These are phyloP conservation scores for Taphrina sp. DNA, from an alignment of 1,139 yeast species.

Conservation along the genomic window DNA sequence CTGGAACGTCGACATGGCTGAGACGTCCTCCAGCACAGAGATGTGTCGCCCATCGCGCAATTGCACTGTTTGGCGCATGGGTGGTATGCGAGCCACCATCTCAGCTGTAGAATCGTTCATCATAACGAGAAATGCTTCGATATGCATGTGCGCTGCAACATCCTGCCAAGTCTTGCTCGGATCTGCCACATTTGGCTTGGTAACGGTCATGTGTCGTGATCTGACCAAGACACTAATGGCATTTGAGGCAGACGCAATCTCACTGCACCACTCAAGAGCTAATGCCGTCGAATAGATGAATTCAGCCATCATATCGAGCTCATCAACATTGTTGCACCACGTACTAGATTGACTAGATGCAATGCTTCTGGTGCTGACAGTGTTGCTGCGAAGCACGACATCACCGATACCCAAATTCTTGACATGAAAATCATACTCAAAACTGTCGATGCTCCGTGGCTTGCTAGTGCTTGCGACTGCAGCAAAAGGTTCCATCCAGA, in stretches of 20 bases:
- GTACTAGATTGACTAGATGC: too few relatives aligned
- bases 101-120: not conserved
- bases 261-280: not conserved
- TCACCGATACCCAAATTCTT: too few relatives aligned
- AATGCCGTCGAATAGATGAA: conserved; percentile 15
- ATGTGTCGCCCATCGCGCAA: not conserved
- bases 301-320: conserved; percentile 35
- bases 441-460: too few relatives aligned
- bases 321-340: conserved; percentile 15
- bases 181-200: not conserved
- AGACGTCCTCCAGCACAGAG: not conserved
- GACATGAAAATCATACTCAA: too few relatives aligned
- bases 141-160: not conserved
- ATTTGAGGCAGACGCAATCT: too few relatives aligned
- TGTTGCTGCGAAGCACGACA: too few relatives aligned
- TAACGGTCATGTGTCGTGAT: not conserved
- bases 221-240: too few relatives aligned
- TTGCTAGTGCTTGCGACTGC: too few relatives aligned
- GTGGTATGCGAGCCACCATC: not conserved
- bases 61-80: not conserved
- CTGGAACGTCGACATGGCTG: not conserved
- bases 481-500: too few relatives aligned
- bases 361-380: too few relatives aligned
- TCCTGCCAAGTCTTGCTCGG: not conserved
- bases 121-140: conserved; percentile 21